These are phyloP conservation scores for Aureobasidium sp. DNA, from an alignment of 2,329 filamentous ascomycete species.

Conservation along the genomic window DNA sequence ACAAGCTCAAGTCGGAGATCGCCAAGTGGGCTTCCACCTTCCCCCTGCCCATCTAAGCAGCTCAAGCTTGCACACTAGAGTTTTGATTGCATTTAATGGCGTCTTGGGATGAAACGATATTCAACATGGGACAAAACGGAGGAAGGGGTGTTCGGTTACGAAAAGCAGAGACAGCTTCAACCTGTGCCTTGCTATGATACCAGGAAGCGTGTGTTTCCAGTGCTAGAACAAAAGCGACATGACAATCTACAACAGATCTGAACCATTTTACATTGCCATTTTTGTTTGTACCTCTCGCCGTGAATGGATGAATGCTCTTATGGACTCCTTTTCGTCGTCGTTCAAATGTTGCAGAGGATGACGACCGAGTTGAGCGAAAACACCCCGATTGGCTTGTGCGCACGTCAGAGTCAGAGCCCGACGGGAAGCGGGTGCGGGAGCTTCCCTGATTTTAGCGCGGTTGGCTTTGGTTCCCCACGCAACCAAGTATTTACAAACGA, in stretches of 20 bases:
- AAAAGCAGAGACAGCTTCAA: slow-evolving; percentile 12
- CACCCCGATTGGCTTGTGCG: slow-evolving; percentile 1
- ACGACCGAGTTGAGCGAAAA: background rate
- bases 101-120: slow-evolving; percentile 10
- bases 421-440: background rate
- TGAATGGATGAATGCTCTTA: background rate
- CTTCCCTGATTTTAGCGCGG: slow-evolving; percentile 6
- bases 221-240: slow-evolving; percentile 5
- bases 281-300: no score
- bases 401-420: slow-evolving; percentile 5
- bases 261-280: background rate
- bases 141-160: slow-evolving; percentile 9
- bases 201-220: background rate
- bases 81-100: slow-evolving; percentile 12
- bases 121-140: slow-evolving; percentile 13
- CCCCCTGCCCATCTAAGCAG: slow-evolving; percentile 68
- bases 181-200: slow-evolving; percentile 13
- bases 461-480: background rate
- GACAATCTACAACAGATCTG: slow-evolving; percentile 6
- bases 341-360: background rate
- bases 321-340: background rate
- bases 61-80: background rate
- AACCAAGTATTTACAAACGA: slow-evolving; percentile 8
- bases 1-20: slow-evolving; percentile 81
- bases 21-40: slow-evolving; percentile 77